Percentiles rank a stretch among this genome's conserved stretches.
phyloP scores from a whole-genome alignment of 108 stramenopile species.

The Conticribra guillardii region DNA sequence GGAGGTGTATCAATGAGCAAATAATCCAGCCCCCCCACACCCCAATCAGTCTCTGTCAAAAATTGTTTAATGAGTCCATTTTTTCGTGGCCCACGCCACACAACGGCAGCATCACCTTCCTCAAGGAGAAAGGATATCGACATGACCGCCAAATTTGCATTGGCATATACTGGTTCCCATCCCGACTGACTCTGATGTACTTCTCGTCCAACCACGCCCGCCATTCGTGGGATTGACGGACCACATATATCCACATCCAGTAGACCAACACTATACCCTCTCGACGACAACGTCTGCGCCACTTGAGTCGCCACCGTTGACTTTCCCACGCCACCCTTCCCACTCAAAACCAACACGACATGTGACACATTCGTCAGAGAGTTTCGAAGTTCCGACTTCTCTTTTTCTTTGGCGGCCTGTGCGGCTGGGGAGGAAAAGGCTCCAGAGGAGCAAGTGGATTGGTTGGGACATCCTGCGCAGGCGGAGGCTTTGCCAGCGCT shows the following conservation, averaged over 20 bases:
- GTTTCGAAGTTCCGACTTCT: slow-evolving; percentile 58
- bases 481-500: slow-evolving; percentile 92
- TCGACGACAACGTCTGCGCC: slow-evolving; percentile 84
- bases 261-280: slow-evolving; percentile 94
- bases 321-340: slow-evolving; percentile 99
- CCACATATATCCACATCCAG: slow-evolving; percentile 99
- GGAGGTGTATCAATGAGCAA: slow-evolving; percentile 99
- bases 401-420: slow-evolving; percentile 54
- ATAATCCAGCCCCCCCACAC: slow-evolving; percentile 93
- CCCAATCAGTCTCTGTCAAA: slow-evolving; percentile 93
- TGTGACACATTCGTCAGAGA: slow-evolving; percentile 88
- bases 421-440: slow-evolving; percentile 79
- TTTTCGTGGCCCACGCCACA: slow-evolving; percentile 99
- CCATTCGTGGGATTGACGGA: slow-evolving; percentile 96
- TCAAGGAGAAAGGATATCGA: slow-evolving; percentile 96
- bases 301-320: slow-evolving; percentile 95
- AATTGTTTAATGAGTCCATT: slow-evolving; percentile 99
- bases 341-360: slow-evolving; percentile 93
- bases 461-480: slow-evolving; percentile 98
- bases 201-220: slow-evolving; percentile 54
- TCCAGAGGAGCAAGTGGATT: slow-evolving; percentile 90
- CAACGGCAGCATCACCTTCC: slow-evolving; percentile 93
- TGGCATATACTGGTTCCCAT: slow-evolving; percentile 98
- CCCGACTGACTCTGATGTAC: slow-evolving; percentile 93
- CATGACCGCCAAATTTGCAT: slow-evolving; percentile 94